phyloP scores from a whole-genome alignment of 768 basidiomycete genomes.

The Gymnopilus dilepis region DNA sequence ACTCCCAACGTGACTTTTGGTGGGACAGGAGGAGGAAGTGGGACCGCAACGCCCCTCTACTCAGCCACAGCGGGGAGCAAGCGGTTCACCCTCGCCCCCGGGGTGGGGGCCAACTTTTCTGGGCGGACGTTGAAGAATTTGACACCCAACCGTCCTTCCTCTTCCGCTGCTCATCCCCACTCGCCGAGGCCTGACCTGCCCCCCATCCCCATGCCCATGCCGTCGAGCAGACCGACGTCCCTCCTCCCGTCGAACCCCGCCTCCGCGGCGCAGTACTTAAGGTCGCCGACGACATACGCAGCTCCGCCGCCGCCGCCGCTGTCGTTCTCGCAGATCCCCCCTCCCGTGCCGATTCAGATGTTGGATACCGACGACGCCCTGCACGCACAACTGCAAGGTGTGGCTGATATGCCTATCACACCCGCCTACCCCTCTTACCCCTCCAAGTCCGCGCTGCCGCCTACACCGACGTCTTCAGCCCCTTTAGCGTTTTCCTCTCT shows the following conservation, averaged over 20 bases:
- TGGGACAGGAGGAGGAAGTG: too few species aligned
- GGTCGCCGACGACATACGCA: slow-evolving; percentile 61
- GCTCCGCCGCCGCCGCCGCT: slow-evolving; percentile 45
- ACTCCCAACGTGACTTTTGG: too few species aligned
- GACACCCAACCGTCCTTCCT: slow-evolving; percentile 27
- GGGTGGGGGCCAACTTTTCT: slow-evolving; percentile 31
- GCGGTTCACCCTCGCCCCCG: slow-evolving; percentile 38
- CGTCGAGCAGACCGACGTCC: slow-evolving; percentile 32
- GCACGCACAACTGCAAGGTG: slow-evolving; percentile 16
- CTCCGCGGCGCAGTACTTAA: slow-evolving; percentile 40
- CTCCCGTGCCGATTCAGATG: slow-evolving; percentile 19
- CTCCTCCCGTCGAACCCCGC: slow-evolving; percentile 38
- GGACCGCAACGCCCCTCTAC: slow-evolving; percentile 35
- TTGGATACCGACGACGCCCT: slow-evolving; percentile 23
- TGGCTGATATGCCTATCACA: slow-evolving; percentile 55
- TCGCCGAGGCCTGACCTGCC: too few species aligned
- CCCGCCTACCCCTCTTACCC: slow-evolving; percentile 80
- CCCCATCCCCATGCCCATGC: slow-evolving; percentile 28
- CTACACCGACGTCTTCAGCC: slow-evolving; percentile 60
- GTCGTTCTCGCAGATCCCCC: slow-evolving; percentile 21
- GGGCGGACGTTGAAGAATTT: slow-evolving; percentile 28
- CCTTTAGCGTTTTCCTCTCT: slow-evolving; percentile 58
- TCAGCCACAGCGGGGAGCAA: slow-evolving; percentile 60
- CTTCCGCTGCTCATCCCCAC: too few species aligned
- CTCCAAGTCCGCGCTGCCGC: slow-evolving; percentile 47